Base-by-base conservation (phyloP, 805 yeast genomes). In the Yamadazyma phyllophila region DNA sequence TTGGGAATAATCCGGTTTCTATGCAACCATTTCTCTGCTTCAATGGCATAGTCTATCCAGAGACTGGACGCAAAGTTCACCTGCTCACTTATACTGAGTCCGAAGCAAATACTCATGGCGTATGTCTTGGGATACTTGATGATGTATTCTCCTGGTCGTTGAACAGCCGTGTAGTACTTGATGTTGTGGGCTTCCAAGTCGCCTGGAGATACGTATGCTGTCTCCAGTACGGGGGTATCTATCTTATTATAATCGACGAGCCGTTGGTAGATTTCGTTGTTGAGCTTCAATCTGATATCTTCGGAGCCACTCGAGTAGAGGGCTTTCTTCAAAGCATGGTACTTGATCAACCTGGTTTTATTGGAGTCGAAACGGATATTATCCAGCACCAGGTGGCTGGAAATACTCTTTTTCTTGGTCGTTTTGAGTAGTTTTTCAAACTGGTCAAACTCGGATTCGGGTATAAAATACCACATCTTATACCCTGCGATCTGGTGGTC, bases 401-500 rank as follows among this genome's bases (percentile, higher is more conserved):
- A 6, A 26, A 8, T 37, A 7, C 20, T 13, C 26, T 26, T 16
- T 12, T 27, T 9, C 32, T 32, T 20, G 31, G 9, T 5, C 12
- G 16, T 3, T 26, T 27, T 13, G 27, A 37, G 11, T 4, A 44
- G 31, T 3, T 7, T 10, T 17, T 48, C 88, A 56, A 77, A 83
- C 45, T 73, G 74, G 2, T 61, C 71, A 43, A 73, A 73, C 42
- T 78, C 79, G 54, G 68, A 66, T 12, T 82, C 83, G 0, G 84
- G 77, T n/a, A 85, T 71, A 45, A 82, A 73, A 49, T 80, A 82
- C 87, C 88, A 82, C 14, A 77, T 55, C 55, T 75, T 78, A 6
- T 77, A 76, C 2, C 90, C 91, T 40, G 69, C 52, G 50, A 80
- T 81, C 38, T 74, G 78, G 49, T 73, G 83, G 55, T 79, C 81